A percentile compares a stretch with the other conserved stretches of the same genome.
Evolutionary conservation across 495 filamentous ascomycete genomes (phyloP).

Genomic region (Aspergillus taichungensis): DNA sequence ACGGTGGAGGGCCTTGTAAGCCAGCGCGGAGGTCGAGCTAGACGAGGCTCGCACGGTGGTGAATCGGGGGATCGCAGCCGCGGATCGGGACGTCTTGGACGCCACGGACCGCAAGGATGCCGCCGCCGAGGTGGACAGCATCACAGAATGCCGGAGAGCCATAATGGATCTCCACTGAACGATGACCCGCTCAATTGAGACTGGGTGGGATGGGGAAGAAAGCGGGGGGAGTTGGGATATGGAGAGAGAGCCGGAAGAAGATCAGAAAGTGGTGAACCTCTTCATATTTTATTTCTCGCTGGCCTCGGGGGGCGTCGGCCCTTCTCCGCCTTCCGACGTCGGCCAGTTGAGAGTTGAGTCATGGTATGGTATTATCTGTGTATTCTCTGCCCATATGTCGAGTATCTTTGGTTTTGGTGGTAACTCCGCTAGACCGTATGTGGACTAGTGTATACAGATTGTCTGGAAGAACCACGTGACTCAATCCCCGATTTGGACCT

Average conservation of each 20-base stretch:
- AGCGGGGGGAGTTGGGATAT: constrained; percentile 3
- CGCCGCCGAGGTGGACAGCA: constrained; percentile 29
- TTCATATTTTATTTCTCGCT: constrained; percentile 21
- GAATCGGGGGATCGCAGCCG: constrained; percentile 28
- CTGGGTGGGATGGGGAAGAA: constrained; percentile 3
- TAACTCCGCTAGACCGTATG: constrained; percentile 4
- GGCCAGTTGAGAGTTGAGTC: constrained; percentile 12
- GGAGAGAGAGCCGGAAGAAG: background rate
- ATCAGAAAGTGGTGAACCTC: constrained; percentile 6
- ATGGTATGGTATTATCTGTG: background rate
- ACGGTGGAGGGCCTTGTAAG: constrained; percentile 95
- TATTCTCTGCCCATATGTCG: constrained; percentile 7
- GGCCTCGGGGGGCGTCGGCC: too few relatives aligned
- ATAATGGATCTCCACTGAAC: constrained; percentile 19
- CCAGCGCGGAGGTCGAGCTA: constrained; percentile 80
- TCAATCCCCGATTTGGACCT: background rate
- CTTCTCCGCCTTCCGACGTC: constrained; percentile 26
- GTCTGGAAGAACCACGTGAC: constrained; percentile 8
- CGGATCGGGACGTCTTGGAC: constrained; percentile 25
- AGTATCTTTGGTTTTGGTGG: constrained; percentile 22
- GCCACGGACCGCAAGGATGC: constrained; percentile 28
- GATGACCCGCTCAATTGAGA: too few relatives aligned
- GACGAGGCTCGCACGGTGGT: constrained; percentile 28
- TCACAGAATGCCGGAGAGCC: constrained; percentile 42
- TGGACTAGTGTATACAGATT: constrained; percentile 1